phyloP scores from a whole-genome alignment of 2,329 filamentous ascomycete species.

The Hymenoscyphus salicellus region DNA sequence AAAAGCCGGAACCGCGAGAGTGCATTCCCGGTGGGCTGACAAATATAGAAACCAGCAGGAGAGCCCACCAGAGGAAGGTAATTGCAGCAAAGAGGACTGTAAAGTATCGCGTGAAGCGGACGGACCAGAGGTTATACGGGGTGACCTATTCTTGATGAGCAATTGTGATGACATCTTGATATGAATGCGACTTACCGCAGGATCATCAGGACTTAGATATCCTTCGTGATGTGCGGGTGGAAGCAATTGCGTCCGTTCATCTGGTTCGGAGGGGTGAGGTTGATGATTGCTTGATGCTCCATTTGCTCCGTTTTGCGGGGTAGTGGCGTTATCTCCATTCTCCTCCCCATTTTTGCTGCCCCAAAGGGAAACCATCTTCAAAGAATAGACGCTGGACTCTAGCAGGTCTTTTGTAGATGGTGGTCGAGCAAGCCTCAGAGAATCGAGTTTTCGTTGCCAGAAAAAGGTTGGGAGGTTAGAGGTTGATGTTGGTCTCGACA shows the following conservation, averaged over 20 bases:
- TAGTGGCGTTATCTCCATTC: slow-evolving; percentile 7
- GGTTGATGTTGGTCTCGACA: background rate
- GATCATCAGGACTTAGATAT: slow-evolving; percentile 75
- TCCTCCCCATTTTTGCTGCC: slow-evolving; percentile 48
- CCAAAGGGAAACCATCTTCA: slow-evolving; percentile 52
- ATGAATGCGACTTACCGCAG: slow-evolving; percentile 57
- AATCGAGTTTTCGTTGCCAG: background rate
- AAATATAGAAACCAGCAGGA: slow-evolving; percentile 86
- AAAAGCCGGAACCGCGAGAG: slow-evolving; percentile 87
- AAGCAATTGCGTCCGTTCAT: slow-evolving; percentile 51
- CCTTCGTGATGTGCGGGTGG: slow-evolving; percentile 34
- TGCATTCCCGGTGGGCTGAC: slow-evolving; percentile 85
- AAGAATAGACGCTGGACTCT: background rate
- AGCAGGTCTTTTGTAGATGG: background rate
- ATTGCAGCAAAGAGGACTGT: slow-evolving; percentile 72
- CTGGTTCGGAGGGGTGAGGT: slow-evolving; percentile 44
- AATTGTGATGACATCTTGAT: background rate
- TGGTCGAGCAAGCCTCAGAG: background rate
- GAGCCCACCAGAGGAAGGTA: slow-evolving; percentile 87
- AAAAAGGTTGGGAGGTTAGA: background rate
- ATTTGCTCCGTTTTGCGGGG: slow-evolving; percentile 26
- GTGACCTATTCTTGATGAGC: slow-evolving; percentile 51
- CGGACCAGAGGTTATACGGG: slow-evolving; percentile 92
- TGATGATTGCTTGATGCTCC: slow-evolving; percentile 26
- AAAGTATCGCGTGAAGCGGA: slow-evolving; percentile 74